Conservation (phyloP, 2,329 filamentous ascomycete species). For the Trichoderma aggressivum region DNA sequence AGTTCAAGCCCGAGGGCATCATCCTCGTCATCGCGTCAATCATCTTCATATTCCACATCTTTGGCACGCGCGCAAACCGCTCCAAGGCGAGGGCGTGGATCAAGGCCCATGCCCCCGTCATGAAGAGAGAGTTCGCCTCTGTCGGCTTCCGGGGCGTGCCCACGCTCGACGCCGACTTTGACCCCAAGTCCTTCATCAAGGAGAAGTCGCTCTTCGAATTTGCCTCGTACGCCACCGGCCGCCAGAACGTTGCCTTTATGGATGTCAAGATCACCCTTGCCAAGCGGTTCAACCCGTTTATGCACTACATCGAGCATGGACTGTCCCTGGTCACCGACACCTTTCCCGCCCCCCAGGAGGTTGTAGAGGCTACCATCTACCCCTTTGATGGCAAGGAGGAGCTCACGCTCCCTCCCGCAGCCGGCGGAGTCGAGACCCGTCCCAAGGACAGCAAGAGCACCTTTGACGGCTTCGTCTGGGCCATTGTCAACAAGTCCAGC, state of each 20-base stretch:
- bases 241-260: conserved; percentile 88
- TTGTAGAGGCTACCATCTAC: conserved; percentile 73
- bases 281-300: conserved; percentile 81
- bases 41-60: conserved; percentile 73
- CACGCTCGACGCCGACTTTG: conserved; percentile 42
- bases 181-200: conserved; percentile 57
- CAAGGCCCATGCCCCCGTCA: conserved; percentile 64
- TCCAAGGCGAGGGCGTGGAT: conserved; percentile 79
- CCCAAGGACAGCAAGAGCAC: conserved; percentile 59
- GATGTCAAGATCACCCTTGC: conserved; percentile 78
- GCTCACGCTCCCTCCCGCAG: conserved; percentile 65
- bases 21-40: conserved; percentile 73
- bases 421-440: conserved; percentile 54
- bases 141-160: conserved; percentile 72
- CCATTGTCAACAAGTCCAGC: conserved; percentile 87
- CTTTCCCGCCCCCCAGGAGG: conserved; percentile 66
- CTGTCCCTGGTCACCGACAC: conserved; percentile 78
- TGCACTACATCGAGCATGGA: conserved; percentile 58
- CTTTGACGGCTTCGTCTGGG: conserved; percentile 92
- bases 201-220: conserved; percentile 89
- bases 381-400: conserved; percentile 90
- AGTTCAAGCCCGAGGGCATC: conserved; percentile 85
- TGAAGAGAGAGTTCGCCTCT: conserved; percentile 79
- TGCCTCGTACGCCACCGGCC: conserved; percentile 81
- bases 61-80: conserved; percentile 77